Evolutionary conservation across 1,139 yeast species (phyloP), one percentile per base, ranked within the genome.

Genomic region (Yamadazyma epiphylla): DNA sequence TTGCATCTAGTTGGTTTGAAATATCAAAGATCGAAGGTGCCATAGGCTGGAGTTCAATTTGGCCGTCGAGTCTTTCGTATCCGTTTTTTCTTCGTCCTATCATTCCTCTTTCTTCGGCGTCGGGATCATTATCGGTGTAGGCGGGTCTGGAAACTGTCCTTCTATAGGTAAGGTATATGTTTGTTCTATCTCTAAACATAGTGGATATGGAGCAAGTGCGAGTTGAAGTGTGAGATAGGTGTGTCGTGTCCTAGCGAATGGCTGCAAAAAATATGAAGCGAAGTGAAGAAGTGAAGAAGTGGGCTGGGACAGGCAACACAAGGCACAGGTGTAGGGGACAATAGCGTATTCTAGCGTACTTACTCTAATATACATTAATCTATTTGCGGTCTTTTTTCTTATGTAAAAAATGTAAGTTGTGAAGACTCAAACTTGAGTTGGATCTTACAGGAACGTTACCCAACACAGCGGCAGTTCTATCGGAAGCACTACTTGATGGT

Each of bases 21-120:
- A 84, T 69, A 39, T 85, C 94, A 33, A 84, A 71, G 58, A 88
- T 80, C 20, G 80, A 71, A 3, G 96, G 96, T 10, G 91, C 89
- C 39, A 85, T 59, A 5, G 74, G 64, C 27, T 63, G 62, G 57
- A 76, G 47, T 45, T 71, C 81, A 27, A 74, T 66, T 22, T 39
- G 29, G 25, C 31, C 39, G 7, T 17, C 20, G 9, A 7, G 20
- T 7, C 10, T 10, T 17, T 10, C 10, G 10, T 17, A 17, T 26
- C 29, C 41, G 10, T 31, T n/a, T 19, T 32, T 30, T 24, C 47
- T 27, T 19, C 33, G 31, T 7, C 56, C 58, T 46, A 74, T 70
- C 26, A 75, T 56, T 4, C 76, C 75, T 43, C 70, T 80, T 43
- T 77, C 81, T 41, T 77, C 84, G 34, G 34, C 37, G 22, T 30